Evolutionary conservation across 495 filamentous ascomycete species (phyloP), one percentile per base, ranked within the genome.

Genomic region (Lasiosphaeria ovina): DNA sequence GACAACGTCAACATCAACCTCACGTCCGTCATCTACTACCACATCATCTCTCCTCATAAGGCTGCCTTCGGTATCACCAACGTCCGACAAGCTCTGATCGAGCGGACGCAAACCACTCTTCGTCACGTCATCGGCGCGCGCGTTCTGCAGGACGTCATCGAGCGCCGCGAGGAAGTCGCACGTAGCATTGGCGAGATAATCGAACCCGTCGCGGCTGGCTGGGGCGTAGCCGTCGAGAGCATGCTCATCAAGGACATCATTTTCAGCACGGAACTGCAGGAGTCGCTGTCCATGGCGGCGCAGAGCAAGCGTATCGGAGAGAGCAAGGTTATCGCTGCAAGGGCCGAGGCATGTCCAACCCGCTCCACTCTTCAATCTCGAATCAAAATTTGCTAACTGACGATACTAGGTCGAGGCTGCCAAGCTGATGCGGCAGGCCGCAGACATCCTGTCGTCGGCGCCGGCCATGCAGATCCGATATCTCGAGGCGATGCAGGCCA

Each of bases 201-300:
- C 70, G 94, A 97, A 73, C 92, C 96, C 62, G 93, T 96, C 5
- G 94, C 94, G 16, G 76, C 83, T 33, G 92, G 91, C 61, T 99
- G 94, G 94, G 94, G 94, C 75, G 92, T 96, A 24, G 84, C 90
- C 69, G 94, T 99, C 59, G 95, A 98, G 81, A 90, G 86, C 68
- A 99, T 99, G 95, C 85, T 99, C 59, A 91, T 99, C 83, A 99
- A 99, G 77, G 94, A 99, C 75, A 96, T 99, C 72, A 91, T 97
- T 72, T 99, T 99, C 87, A 89, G 85, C 81, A 84, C 88, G 69
- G 94, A 98, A 60, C 85, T 99, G 35, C 94, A 99, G 74, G 94
- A 97, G 61, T 94, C 90, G n/a, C 84, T 99, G 58, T 94, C 90
- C 71, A 99, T 99, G 94, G 94, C 94, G n/a, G 94, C 94, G n/a